phyloP scores from a whole-genome alignment of 768 basidiomycete genomes.

The Hygrocybe punicea region DNA sequence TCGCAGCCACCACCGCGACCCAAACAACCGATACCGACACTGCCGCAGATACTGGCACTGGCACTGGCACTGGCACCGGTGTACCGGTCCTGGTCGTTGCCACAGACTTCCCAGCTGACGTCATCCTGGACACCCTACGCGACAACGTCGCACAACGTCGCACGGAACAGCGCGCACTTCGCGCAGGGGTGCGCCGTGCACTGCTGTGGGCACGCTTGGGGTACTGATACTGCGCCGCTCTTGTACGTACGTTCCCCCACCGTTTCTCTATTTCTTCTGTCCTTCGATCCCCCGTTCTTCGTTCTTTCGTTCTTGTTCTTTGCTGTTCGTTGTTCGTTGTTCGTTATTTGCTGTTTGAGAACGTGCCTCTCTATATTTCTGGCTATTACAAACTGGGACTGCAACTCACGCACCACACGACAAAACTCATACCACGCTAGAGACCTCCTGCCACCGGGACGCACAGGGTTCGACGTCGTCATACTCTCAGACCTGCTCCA shows the following conservation, averaged over 20 bases:
- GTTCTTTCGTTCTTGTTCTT: too few species aligned
- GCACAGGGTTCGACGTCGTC: slow-evolving; percentile 52
- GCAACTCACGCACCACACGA: neutral
- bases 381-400: too few species aligned
- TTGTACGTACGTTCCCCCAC: too few species aligned
- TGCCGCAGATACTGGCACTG: too few species aligned
- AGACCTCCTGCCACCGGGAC: slow-evolving; percentile 14
- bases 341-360: too few species aligned
- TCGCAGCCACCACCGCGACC: slow-evolving; percentile 53
- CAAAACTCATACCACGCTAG: slow-evolving; percentile 12
- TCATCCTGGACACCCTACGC: slow-evolving; percentile 40
- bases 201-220: slow-evolving; percentile 63
- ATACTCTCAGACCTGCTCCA: slow-evolving; percentile 73
- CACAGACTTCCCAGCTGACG: slow-evolving; percentile 68
- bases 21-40: too few species aligned
- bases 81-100: slow-evolving; percentile 54
- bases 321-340: too few species aligned
- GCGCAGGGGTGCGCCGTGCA: slow-evolving; percentile 40
- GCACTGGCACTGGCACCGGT: slow-evolving; percentile 14
- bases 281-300: too few species aligned
- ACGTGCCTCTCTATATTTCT: too few species aligned
- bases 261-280: too few species aligned
- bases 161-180: slow-evolving; percentile 43
- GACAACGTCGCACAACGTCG: slow-evolving; percentile 56
- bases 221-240: slow-evolving; percentile 39